Conservation (phyloP, 116 monocot genomes). For the Iris pallida region DNA sequence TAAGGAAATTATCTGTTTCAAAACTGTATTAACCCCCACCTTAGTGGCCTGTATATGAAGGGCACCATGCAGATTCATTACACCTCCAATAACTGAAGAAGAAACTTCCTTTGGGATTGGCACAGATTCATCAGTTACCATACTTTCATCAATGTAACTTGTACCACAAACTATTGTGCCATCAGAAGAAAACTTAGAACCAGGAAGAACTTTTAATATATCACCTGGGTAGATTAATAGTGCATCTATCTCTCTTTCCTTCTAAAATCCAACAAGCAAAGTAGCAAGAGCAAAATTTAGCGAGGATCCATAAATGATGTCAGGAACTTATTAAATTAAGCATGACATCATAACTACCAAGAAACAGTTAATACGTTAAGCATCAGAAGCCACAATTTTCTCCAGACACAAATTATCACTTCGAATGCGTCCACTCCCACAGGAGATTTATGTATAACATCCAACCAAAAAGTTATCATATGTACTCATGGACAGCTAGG, state of each 20-base stretch:
- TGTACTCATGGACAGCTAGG: too few relatives aligned
- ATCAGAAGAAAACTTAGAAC: constrained; percentile 85
- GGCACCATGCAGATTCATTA: constrained; percentile 90
- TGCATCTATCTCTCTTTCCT: constrained; percentile 92
- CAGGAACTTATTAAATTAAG: too few relatives aligned
- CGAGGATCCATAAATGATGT: too few relatives aligned
- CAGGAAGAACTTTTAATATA: constrained; percentile 77
- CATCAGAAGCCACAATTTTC: too few relatives aligned
- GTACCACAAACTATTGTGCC: constrained; percentile 79
- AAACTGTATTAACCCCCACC: constrained; percentile 82
- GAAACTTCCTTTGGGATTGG: constrained; percentile 67
- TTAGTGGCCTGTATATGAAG: constrained; percentile 80
- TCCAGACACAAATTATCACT: too few relatives aligned
- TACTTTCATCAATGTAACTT: constrained; percentile 92
- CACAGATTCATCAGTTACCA: constrained; percentile 93
- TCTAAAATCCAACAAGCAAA: constrained; percentile 40
- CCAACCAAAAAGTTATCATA: too few relatives aligned
- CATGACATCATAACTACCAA: too few relatives aligned
- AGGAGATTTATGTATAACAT: too few relatives aligned
- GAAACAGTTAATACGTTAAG: too few relatives aligned
- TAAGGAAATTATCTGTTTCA: constrained; percentile 94
- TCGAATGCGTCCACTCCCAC: too few relatives aligned
- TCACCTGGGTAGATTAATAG: constrained; percentile 87
- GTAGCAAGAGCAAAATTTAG: too few relatives aligned
- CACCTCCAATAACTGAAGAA: constrained; percentile 84